Evolutionary conservation across 2,329 filamentous ascomycete genomes (phyloP), one percentile per base, ranked within the genome.

Genomic region (Diaporthe sp.): DNA sequence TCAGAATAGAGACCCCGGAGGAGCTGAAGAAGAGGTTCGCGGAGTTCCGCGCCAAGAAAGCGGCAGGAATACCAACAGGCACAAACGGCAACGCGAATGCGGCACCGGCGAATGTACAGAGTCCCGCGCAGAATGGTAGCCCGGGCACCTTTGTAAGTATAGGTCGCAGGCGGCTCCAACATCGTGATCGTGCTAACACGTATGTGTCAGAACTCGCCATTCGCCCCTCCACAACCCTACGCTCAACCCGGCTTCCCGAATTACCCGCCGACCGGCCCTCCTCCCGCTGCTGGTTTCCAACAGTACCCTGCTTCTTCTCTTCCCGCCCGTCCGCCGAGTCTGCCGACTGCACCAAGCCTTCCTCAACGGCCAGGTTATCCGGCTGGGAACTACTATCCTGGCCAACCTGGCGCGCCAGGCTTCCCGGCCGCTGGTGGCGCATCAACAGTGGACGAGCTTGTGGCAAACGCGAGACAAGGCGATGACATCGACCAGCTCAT

Each of bases 11-110:
- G 86, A 90, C 90, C 7, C 82, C 93, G 0, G 92, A 94, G 22
- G 95, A 97, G 80, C 85, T 98, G 76, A 95, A 96, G 87, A 92
- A 92, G 84, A 90, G 95, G 71, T 85, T 98, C 75, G 94, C 94
- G 12, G 94, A 94, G 80, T 94, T 94, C 82, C 93, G 93, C 79
- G 92, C 92, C 8, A 92, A 91, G 81, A 89, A 91, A 76, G 91
- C 91, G 25, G 90, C 93, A 71, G 89, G 90, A 79, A 87, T 88
- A 78, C 88, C 88, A 39, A 87, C 87, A n/a, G 85, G 85, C 13
- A 88, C 87, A 75, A 91, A 87, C 81, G 90, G 90, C 65, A 91
- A 90, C 77, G 89, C 82, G 15, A 82, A 83, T 62, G 91, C 91
- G 1, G 90, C 91, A 12, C 86, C 87, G 19, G 86, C 85, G 65